Evolutionary conservation across 176 grass and related monocot genomes (phyloP).

Genomic region (Dactylis glomerata): DNA sequence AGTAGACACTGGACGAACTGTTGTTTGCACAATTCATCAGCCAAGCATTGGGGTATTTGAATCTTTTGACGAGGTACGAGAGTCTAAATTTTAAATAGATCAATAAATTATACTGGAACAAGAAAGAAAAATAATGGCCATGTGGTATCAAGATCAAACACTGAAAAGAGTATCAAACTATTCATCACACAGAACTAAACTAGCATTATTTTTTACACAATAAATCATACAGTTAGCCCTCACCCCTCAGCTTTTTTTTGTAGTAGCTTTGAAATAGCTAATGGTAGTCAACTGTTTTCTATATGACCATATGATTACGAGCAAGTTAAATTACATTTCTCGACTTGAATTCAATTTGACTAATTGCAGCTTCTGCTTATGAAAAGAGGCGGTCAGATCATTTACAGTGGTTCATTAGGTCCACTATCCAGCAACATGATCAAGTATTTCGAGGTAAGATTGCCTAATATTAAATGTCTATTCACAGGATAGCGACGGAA

Average conservation of each 20-base stretch:
- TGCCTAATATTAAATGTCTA: background rate
- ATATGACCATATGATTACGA: background rate
- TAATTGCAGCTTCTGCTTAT: constrained; percentile 79
- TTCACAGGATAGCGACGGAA: background rate
- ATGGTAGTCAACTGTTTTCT: background rate
- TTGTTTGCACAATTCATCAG: constrained; percentile 95
- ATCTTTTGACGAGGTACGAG: constrained; percentile 89
- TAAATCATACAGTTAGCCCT: background rate
- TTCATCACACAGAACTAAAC: background rate
- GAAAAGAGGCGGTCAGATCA: constrained; percentile 87
- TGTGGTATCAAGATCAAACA: constrained; percentile 15
- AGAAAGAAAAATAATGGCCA: background rate
- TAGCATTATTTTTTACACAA: background rate
- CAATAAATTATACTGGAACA: background rate
- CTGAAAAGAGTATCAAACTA: background rate
- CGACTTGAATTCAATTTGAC: constrained; percentile 24
- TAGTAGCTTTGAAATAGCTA: background rate
- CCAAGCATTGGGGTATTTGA: constrained; percentile 94
- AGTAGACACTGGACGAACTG: constrained; percentile 89
- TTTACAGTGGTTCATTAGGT: constrained; percentile 79
- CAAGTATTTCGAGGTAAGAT: constrained; percentile 90
- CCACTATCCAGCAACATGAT: constrained; percentile 73
- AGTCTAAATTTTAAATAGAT: background rate
- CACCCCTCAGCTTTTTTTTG: background rate
- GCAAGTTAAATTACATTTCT: background rate